These are phyloP conservation scores for Phlegmacium glaucopus DNA, from an alignment of 768 basidiomycete species.

Conservation along the genomic window DNA sequence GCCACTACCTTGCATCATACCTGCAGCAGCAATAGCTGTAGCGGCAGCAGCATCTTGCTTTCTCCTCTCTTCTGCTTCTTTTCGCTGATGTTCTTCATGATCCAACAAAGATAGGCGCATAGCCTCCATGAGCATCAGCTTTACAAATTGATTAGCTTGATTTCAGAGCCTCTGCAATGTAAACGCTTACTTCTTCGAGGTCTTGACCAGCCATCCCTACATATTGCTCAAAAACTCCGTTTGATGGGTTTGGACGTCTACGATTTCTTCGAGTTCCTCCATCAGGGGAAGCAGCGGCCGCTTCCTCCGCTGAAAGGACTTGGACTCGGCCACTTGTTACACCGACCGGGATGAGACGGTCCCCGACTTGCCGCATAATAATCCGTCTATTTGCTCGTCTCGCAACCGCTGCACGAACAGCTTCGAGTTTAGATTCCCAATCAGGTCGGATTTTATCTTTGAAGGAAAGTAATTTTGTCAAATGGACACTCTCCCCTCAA, in stretches of 20 bases:
- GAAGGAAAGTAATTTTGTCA: slow-evolving; percentile 1
- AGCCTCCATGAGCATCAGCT: slow-evolving; percentile 99
- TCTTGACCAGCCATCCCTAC: slow-evolving; percentile 84
- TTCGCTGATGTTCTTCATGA: slow-evolving; percentile 89
- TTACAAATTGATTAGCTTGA: slow-evolving; percentile 3
- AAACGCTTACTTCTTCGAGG: slow-evolving; percentile 75
- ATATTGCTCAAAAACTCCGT: slow-evolving; percentile 62
- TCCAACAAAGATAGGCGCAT: slow-evolving; percentile 94
- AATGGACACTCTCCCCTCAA: slow-evolving; percentile 3
- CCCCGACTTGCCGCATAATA: slow-evolving; percentile 98
- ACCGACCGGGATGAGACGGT: slow-evolving; percentile 94
- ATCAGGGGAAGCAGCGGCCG: slow-evolving; percentile 39
- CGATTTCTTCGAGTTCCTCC: slow-evolving; percentile 53
- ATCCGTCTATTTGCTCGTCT: slow-evolving; percentile 93
- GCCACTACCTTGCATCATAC: not conserved
- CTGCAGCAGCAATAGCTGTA: slow-evolving; percentile 32
- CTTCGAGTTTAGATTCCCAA: slow-evolving; percentile 95
- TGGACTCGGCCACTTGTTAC: slow-evolving; percentile 88
- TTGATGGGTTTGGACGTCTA: slow-evolving; percentile 51
- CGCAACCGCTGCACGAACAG: slow-evolving; percentile 93
- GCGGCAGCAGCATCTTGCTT: slow-evolving; percentile 39
- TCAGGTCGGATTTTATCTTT: slow-evolving; percentile 96
- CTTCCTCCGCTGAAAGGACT: slow-evolving; percentile 59
- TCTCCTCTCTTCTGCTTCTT: slow-evolving; percentile 66
- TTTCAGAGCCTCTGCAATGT: slow-evolving; percentile 1